Base-by-base conservation (phyloP, 306 rosid species). In the Acacia crassicarpa region DNA sequence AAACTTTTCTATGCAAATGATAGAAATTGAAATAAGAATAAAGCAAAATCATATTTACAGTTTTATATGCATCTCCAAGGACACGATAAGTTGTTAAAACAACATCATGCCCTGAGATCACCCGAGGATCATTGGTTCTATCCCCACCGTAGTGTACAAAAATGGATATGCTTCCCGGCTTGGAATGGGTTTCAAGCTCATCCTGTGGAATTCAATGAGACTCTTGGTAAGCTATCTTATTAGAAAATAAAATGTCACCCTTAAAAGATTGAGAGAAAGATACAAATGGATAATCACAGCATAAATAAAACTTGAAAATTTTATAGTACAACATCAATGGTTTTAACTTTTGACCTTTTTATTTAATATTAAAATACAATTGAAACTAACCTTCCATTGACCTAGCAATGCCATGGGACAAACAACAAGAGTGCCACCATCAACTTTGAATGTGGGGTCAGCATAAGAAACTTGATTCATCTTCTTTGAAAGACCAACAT, bases 331-430 rank as follows among this genome's bases (percentile, higher is more conserved):
- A 58, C 66, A 13, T 15, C 4, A 19, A 15, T 20, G 23, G 15
- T 53, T 17, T 56, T 45, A 48, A 63, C 43, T 19, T 13, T 65
- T 61, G 72, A 68, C 22, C 22, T 40, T 53, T 38, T 45, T 73
- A 25, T 30, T 70, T 70, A 41, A 58, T 9, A 44, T n/a, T 40
- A 65, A 6, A 41, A 69, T 6, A 38, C 25, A 19, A 46, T 70
- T 83, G 30, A 76, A 70, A 72, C 75, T 81, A 72, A 89, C 97
- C 97, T 92, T 94, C 98, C 98, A 94, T 62, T 92, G 98, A 75
- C 98, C 87, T 74, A 94, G 83, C 90, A 94, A 87, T 10, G 98
- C 92, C 94, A 94, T 85, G 73, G 98, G 98, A 90, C 98, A 94
- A 81, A 94, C 90, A 84, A 94, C 87, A 67, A 94, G 91, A 68